Conservation (phyloP, 208 protist genomes). For the Leishmania guyanensis region DNA sequence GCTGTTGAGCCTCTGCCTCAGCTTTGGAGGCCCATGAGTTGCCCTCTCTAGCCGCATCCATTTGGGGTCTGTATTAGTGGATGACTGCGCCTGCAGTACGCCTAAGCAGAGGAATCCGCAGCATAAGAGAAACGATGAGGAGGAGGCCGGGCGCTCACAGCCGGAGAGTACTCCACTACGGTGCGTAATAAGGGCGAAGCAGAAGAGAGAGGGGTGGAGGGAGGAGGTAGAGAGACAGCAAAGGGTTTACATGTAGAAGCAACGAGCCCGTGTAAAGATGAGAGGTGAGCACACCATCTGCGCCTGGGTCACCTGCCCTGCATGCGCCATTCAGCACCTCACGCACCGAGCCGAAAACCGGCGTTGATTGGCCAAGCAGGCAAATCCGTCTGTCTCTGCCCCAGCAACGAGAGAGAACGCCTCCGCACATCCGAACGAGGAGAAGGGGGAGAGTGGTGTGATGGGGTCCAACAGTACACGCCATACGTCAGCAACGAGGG, state of each 20-base stretch:
- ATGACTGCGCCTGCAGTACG: not conserved
- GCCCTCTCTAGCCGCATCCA: slow-evolving; percentile 2
- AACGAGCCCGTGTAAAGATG: not conserved
- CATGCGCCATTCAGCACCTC: not conserved
- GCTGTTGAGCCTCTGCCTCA: slow-evolving; percentile 21
- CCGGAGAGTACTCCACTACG: not conserved
- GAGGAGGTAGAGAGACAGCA: not conserved
- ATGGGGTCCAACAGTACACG: not conserved
- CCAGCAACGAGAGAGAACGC: not conserved
- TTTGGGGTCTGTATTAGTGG: not conserved
- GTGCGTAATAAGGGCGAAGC: not conserved
- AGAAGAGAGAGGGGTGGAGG: not conserved
- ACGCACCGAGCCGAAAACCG: not conserved
- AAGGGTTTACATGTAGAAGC: no score
- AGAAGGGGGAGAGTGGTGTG: not conserved
- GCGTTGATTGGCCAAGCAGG: not conserved
- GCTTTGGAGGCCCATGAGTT: slow-evolving; percentile 18
- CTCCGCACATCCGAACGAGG: not conserved
- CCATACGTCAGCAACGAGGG: not conserved
- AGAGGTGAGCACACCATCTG: not conserved
- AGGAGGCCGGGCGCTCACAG: not conserved
- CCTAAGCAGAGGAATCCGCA: not conserved
- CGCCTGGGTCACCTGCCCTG: not conserved
- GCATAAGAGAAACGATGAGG: not conserved
- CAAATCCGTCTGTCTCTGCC: not conserved